These are phyloP conservation scores for Tilletia walkeri DNA, from an alignment of 1,284 basidiomycete species.

Conservation along the genomic window DNA sequence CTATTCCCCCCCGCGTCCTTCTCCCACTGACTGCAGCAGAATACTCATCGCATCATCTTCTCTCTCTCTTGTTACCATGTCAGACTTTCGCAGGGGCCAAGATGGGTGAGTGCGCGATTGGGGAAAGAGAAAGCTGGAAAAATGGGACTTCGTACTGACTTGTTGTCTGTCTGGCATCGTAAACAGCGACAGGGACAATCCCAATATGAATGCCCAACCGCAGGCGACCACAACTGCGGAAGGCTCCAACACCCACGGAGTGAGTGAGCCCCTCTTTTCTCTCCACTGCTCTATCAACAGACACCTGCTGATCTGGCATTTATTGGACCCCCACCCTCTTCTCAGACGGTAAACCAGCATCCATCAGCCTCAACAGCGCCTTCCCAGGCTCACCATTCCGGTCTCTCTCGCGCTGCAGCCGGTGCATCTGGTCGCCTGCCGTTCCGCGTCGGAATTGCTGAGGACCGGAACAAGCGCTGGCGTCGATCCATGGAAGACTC, in stretches of 20 bases:
- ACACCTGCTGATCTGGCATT: background rate
- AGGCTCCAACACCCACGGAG: constrained; percentile 71
- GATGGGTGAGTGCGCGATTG: background rate
- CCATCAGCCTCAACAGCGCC: constrained; percentile 34
- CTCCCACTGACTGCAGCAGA: background rate
- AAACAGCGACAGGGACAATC: constrained; percentile 14
- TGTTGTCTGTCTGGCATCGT: background rate
- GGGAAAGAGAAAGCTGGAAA: too few relatives aligned
- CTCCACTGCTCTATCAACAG: background rate
- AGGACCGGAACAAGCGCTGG: constrained; percentile 78
- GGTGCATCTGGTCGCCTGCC: constrained; percentile 22
- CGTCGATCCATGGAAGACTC: constrained; percentile 96
- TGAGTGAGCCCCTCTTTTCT: constrained; percentile 57
- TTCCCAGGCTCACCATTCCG: constrained; percentile 1
- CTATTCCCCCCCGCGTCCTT: background rate
- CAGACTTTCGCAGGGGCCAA: constrained; percentile 12
- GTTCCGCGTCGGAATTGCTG: constrained; percentile 78
- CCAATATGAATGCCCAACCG: constrained; percentile 66
- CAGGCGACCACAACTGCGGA: constrained; percentile 72
- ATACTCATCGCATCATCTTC: too few relatives aligned
- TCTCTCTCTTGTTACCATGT: background rate
- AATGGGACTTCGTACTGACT: too few relatives aligned
- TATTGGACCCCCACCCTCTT: constrained; percentile 24
- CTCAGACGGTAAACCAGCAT: constrained; percentile 29
- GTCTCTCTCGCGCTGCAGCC: constrained; percentile 3